Base-by-base conservation (phyloP, 139 green algal genomes). In the Nannochloris sp. region DNA sequence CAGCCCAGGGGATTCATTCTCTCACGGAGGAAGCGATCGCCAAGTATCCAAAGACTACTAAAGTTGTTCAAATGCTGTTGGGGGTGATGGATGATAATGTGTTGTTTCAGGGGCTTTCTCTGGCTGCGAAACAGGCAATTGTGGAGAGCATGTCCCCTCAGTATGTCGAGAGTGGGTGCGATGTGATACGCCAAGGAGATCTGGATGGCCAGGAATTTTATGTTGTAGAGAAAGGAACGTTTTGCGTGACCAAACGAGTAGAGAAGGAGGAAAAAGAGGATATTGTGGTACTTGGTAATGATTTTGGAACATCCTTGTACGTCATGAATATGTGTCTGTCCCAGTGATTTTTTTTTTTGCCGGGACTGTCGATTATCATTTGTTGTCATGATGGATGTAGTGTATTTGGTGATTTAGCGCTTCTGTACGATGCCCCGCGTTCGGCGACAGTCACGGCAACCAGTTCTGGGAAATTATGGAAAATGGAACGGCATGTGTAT, bases 361-460 rank as follows among this genome's bases (percentile, higher is more conserved):
- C 7, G 6, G 14, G 16, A 7, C 27, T 29, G 3, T 29, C 27
- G 11, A 21, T 10, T 25, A 53, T 53, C 6, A 53, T 9, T 18
- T 19, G 9, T 18, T 21, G 0, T 23, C 16, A 53, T 53, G n/a
- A 4, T 53, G 6, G 7, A 24, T 25, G 69, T 66, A 88, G 78
- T 44, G 68, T 60, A 0, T 97, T 97, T 77, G 91, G 91, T 19
- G 90, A 97, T 79, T 74, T 97, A 43, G 91, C 90, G 4, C 73
- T 97, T 67, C 78, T 97, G 63, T 97, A 96, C 71, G 72, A 68
- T 37, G 78, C 85, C 4, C 88, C 91, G 0, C 80, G 91, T 3
- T 85, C 85, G 2, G 91, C 91, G 6, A 96, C 90, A 18, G 89
- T 97, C 31, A 75, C 66, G 8, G 79, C 84, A 25, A 78, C 69